Base-by-base conservation (phyloP, 2,329 filamentous ascomycete species). In the Dothideomycetes sp. region DNA sequence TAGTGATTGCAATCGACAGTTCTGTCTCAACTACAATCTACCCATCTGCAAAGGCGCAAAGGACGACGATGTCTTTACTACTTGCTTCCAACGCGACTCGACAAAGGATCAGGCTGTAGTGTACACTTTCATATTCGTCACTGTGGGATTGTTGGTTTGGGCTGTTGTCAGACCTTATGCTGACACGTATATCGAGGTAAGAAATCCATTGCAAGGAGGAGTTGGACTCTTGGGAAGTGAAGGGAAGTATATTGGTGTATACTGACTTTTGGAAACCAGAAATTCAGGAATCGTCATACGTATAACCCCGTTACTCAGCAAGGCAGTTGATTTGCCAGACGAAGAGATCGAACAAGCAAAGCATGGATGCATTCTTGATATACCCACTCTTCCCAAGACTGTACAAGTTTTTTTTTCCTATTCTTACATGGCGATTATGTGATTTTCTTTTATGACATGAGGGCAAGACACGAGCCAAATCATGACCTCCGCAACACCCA, bases 51-150 rank as follows among this genome's bases (percentile, higher is more conserved):
- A 77, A 47, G 69, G 65, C 22, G 74, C 71, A 50, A 75, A 78
- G 51, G 76, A 78, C 33, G 76, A 80, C 51, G 75, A 82, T 54
- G 70, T 82, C 3, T 69, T 76, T 44, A 77, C 78, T 4, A 77
- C 73, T 8, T 82, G 78, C 60, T 82, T 82, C 52, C 78, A 82
- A 53, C 64, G 78, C 41, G 78, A 82, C 55, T 80, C 76, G n/a
- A 65, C 70, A 13, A 82, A 82, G 53, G 78, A 82, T 49, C 67
- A 80, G 54, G 69, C 73, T 1, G 74, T 82, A 3, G 78, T 82
- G 2, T 73, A 76, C 45, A 70, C 80, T 18, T 82, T 82, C 53
- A 78, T 82, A 29, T 63, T 76, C 45, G 73, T 75, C 20, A 82
- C 78, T 2, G 67, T 71, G 7, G 71, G 74, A 4, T 54, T 82